Evolutionary conservation across 176 grass and related monocot genomes (phyloP), one percentile per base, ranked within the genome.

Genomic region (Zoysia japonica): DNA sequence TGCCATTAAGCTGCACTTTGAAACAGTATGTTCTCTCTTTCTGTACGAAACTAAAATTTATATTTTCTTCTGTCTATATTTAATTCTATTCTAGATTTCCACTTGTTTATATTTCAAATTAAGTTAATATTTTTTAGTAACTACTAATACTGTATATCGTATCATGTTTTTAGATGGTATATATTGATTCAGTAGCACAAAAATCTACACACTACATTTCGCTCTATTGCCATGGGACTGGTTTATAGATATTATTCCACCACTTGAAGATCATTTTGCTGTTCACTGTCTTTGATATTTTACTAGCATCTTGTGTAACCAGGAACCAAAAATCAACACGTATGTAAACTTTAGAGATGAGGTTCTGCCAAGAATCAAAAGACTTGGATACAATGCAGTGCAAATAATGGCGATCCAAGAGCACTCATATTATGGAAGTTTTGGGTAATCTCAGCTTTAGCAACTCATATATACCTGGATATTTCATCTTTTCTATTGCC

Each of bases 361-460:
- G 19, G 88, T 99, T 20, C 76, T 99, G 17, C 96, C 96, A 72
- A 87, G 92, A 83, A 99, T 99, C 9, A 99, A 99, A 87, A 93
- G n/a, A 57, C 92, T 99, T 69, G 96, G 96, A 76, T 99, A 99
- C 82, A 99, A 99, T 88, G 92, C 96, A 83, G 86, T 98, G 70
- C 96, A 98, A 74, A 98, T 98, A 86, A 98, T 98, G 96, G 96
- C 96, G 78, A 96, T 99, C 78, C 96, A 99, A 80, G 96, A 99
- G 60, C 96, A 99, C 67, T 95, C 92, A 5, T 93, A 99, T 72
- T 99, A 99, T 82, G 96, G 86, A 65, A 99, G 96, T 77, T 99
- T 99, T 84, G 96, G 96, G 92, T 89, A 93, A 77, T 79, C 39
- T 82, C 50, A 55, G 13, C n/a, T 64, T 82, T 39, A 37, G n/a